Evolutionary conservation across 352 stramenopile genomes (phyloP).

Genomic region (Globisporangium paroecandrum): DNA sequence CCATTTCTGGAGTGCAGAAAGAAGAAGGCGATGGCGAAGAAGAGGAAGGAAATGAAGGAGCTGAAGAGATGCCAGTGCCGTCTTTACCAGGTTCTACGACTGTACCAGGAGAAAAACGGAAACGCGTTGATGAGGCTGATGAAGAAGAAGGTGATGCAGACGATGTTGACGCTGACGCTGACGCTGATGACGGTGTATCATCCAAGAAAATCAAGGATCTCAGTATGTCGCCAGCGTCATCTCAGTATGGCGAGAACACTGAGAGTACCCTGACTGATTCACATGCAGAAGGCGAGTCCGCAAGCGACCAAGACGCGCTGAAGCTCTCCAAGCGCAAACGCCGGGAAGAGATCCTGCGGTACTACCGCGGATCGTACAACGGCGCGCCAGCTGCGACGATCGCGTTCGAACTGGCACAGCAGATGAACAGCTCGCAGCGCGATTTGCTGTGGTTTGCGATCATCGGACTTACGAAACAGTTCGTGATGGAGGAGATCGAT

Average conservation of each 20-base stretch:
- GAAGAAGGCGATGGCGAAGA: constrained; percentile 16
- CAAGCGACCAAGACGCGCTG: constrained; percentile 19
- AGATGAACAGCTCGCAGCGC: constrained; percentile 80
- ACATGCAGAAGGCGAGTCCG: neutral
- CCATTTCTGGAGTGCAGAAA: neutral
- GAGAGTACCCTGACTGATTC: neutral
- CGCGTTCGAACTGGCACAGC: constrained; percentile 78
- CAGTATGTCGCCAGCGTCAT: neutral
- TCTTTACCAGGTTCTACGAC: constrained; percentile 2
- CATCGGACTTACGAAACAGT: constrained; percentile 95
- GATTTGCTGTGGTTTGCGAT: constrained; percentile 97
- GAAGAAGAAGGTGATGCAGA: constrained; percentile 31
- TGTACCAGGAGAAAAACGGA: constrained; percentile 18
- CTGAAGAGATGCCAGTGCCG: constrained; percentile 19
- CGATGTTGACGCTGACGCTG: constrained; percentile 18
- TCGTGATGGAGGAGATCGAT: constrained; percentile 91
- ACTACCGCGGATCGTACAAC: constrained; percentile 93
- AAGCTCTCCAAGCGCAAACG: constrained; percentile 55
- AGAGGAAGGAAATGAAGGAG: neutral
- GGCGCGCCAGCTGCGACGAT: constrained; percentile 70
- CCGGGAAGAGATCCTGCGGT: constrained; percentile 81
- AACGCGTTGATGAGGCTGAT: constrained; percentile 38
- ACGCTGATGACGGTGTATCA: constrained; percentile 21
- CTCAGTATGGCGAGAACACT: neutral
- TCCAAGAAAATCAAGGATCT: constrained; percentile 1